phyloP scores from a whole-genome alignment of 2,329 filamentous ascomycete species.

The Ceratocystis cacaofunesta region DNA sequence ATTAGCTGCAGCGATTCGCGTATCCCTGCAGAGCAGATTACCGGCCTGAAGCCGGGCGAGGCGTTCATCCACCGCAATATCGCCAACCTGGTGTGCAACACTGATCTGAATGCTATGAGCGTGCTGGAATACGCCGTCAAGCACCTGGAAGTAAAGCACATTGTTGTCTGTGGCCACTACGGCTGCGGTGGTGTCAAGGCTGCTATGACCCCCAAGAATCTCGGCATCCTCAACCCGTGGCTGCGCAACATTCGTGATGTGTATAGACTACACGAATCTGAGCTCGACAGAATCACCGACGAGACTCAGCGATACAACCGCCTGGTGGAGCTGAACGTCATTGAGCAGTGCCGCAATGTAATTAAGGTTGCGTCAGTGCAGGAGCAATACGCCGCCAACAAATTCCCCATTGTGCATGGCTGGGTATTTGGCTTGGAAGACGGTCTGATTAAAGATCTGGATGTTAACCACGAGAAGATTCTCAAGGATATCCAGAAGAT shows the following conservation, averaged over 20 bases:
- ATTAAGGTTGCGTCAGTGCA: conserved; percentile 70
- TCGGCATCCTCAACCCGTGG: conserved; percentile 60
- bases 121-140: conserved; percentile 80
- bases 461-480: conserved; percentile 45
- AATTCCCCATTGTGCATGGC: conserved; percentile 55
- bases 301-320: conserved; percentile 48
- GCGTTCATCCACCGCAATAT: conserved; percentile 94
- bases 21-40: conserved; percentile 79
- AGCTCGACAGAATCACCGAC: conserved; percentile 50
- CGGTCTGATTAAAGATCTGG: conserved; percentile 49
- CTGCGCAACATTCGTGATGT: conserved; percentile 61
- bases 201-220: conserved; percentile 54
- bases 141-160: conserved; percentile 68
- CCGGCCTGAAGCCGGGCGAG: conserved; percentile 71
- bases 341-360: conserved; percentile 61
- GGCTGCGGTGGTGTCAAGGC: conserved; percentile 64
- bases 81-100: conserved; percentile 69
- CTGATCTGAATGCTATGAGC: conserved; percentile 63
- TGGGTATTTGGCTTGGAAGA: conserved; percentile 60
- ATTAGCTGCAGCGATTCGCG: conserved; percentile 85
- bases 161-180: conserved; percentile 66
- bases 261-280: conserved; percentile 54
- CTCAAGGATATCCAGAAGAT: conserved; percentile 48
- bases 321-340: conserved; percentile 72
- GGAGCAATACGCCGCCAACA: conserved; percentile 47